These are phyloP conservation scores for Leishmania turanica DNA, from an alignment of 208 protist genomes.

Conservation along the genomic window DNA sequence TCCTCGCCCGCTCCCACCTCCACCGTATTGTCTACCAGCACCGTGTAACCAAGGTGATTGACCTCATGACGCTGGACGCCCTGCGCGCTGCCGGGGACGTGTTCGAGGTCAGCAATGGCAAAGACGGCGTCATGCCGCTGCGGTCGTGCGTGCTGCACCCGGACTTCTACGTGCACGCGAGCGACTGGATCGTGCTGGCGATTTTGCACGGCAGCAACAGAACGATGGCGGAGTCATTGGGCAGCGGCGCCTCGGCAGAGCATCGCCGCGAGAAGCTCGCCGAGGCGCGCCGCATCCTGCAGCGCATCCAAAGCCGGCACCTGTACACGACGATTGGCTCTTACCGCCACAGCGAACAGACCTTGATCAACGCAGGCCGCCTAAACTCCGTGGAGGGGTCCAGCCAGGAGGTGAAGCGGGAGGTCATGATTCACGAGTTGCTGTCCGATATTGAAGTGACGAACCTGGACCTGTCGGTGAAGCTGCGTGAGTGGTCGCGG, in stretches of 20 bases:
- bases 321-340: conserved; percentile 55
- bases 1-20: conserved; percentile 82
- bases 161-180: conserved; percentile 53
- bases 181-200: conserved; percentile 69
- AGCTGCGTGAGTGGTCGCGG: conserved; percentile 24
- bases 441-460: neutral
- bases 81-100: conserved; percentile 67
- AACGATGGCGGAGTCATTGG: neutral
- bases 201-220: conserved; percentile 40
- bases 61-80: conserved; percentile 92
- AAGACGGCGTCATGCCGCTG: conserved; percentile 34
- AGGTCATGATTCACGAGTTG: conserved; percentile 20
- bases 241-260: neutral
- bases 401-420: conserved; percentile 27
- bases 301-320: conserved; percentile 41
- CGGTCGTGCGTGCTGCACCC: conserved; percentile 46
- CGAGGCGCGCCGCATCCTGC: conserved; percentile 45
- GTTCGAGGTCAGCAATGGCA: conserved; percentile 36
- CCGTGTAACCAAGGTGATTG: conserved; percentile 75
- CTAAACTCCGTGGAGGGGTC: conserved; percentile 5
- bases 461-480: conserved; percentile 9
- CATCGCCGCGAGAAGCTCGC: conserved; percentile 9
- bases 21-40: conserved; percentile 92
- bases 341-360: conserved; percentile 29
- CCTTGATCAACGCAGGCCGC: conserved; percentile 5